A percentile compares a stretch with the other conserved stretches of the same genome.
Evolutionary conservation across 1,284 basidiomycete species (phyloP).

Genomic region (Trichosporon faecale): DNA sequence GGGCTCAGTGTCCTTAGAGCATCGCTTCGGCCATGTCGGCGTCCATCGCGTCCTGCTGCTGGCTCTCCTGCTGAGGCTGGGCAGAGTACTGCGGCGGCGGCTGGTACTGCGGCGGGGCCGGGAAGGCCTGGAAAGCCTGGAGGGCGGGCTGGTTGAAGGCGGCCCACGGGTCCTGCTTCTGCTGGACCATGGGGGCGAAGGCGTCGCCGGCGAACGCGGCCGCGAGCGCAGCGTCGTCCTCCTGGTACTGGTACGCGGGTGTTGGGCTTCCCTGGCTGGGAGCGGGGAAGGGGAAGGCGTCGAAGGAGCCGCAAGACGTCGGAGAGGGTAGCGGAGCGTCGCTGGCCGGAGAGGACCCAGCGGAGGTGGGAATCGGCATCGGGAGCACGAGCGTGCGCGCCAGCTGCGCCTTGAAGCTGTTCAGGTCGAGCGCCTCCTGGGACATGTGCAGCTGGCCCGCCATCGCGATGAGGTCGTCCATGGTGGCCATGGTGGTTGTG

Average conservation of each 20-base stretch:
- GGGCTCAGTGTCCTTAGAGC: not conserved
- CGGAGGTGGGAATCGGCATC: conserved; percentile 13
- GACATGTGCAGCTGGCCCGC: conserved; percentile 43
- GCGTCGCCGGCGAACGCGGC: conserved; percentile 27
- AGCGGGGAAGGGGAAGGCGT: conserved; percentile 2
- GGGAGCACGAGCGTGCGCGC: conserved; percentile 25
- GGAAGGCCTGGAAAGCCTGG: too few species aligned
- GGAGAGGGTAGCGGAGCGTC: conserved; percentile 17
- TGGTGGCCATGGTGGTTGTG: conserved; percentile 29
- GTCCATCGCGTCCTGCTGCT: conserved; percentile 15
- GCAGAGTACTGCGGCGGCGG: not conserved
- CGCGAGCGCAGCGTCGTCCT: conserved; percentile 18
- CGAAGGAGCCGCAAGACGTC: conserved; percentile 8
- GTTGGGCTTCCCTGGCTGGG: not conserved
- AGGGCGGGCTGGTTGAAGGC: not conserved
- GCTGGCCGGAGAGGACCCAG: conserved; percentile 9
- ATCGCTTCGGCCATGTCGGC: conserved; percentile 4
- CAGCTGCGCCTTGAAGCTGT: conserved; percentile 36
- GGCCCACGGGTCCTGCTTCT: not conserved
- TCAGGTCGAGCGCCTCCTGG: conserved; percentile 22
- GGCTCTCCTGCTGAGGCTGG: not conserved
- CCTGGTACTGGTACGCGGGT: not conserved
- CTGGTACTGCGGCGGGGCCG: conserved; percentile 7
- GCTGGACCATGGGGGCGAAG: conserved; percentile 19
- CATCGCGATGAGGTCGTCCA: conserved; percentile 48